phyloP scores from a whole-genome alignment of 495 filamentous ascomycete species.

The Annulohypoxylon moriforme region DNA sequence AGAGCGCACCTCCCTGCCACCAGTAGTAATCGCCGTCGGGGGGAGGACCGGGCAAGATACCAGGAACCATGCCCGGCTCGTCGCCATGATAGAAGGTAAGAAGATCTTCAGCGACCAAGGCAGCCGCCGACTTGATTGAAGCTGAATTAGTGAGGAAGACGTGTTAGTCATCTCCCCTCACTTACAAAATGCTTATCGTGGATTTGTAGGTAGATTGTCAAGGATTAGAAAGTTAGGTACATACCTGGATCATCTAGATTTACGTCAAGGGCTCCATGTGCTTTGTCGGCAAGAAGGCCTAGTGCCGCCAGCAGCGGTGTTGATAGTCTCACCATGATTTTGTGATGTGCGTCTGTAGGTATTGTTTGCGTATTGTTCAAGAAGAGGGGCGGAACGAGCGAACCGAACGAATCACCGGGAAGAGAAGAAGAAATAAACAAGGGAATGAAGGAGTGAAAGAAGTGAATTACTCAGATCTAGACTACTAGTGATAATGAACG shows the following conservation, averaged over 20 bases:
- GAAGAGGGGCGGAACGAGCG: slow-evolving; percentile 16
- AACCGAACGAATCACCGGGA: slow-evolving; percentile 13
- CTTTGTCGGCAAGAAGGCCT: slow-evolving; percentile 35
- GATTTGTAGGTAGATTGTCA: too few species aligned
- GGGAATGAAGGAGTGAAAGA: slow-evolving; percentile 9
- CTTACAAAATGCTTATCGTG: not conserved
- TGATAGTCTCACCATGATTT: slow-evolving; percentile 45
- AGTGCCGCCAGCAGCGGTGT: slow-evolving; percentile 44
- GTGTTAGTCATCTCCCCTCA: slow-evolving; percentile 19
- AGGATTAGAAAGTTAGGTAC: slow-evolving; percentile 20
- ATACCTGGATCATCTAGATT: slow-evolving; percentile 54
- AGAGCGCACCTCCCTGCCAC: slow-evolving; percentile 78
- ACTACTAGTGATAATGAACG: slow-evolving; percentile 19
- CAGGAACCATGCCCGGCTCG: slow-evolving; percentile 66
- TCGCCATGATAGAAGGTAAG: slow-evolving; percentile 74
- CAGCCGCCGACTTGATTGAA: slow-evolving; percentile 71
- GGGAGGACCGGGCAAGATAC: slow-evolving; percentile 64
- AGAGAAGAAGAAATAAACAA: slow-evolving; percentile 16
- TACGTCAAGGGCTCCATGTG: slow-evolving; percentile 46
- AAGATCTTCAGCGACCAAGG: slow-evolving; percentile 71
- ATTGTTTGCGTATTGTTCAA: not conserved
- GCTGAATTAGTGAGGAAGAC: slow-evolving; percentile 47
- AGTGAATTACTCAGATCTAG: slow-evolving; percentile 8
- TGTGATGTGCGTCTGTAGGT: not conserved
- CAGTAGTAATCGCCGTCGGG: slow-evolving; percentile 70